A percentile compares a stretch with the other conserved stretches of the same genome.
Evolutionary conservation across 495 filamentous ascomycete genomes (phyloP).

Genomic region (Astrocystis sublimbata): DNA sequence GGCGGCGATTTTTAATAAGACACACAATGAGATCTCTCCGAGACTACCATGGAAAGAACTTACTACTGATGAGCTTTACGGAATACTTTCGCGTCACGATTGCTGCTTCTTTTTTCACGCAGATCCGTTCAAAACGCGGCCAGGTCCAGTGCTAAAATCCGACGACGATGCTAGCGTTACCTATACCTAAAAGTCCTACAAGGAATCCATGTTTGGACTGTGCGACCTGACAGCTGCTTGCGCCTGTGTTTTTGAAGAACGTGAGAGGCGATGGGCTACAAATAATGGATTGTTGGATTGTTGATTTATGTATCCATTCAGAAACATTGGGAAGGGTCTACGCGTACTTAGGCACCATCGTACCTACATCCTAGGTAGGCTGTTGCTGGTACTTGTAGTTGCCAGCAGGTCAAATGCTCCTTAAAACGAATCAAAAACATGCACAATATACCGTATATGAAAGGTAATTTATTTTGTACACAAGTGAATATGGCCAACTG

Average conservation of each 20-base stretch:
- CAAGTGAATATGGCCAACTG: too few species aligned
- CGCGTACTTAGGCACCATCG: too few species aligned
- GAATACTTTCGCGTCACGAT: conserved; percentile 87
- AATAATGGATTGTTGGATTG: not conserved
- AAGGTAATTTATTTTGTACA: too few species aligned
- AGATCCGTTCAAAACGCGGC: conserved; percentile 77
- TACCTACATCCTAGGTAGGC: too few species aligned
- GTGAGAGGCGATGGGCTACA: not conserved
- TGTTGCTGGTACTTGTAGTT: not conserved
- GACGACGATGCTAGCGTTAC: conserved; percentile 71
- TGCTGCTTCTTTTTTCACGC: conserved; percentile 75
- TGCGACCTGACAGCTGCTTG: conserved; percentile 70
- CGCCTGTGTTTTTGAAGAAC: not conserved
- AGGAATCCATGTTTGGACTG: conserved; percentile 82
- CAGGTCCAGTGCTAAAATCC: conserved; percentile 77
- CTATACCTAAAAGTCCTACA: conserved; percentile 71
- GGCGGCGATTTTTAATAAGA: conserved; percentile 55
- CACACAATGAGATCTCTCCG: not conserved
- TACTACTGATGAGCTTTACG: conserved; percentile 79
- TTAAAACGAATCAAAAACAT: too few species aligned
- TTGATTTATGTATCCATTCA: too few species aligned
- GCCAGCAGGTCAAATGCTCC: not conserved
- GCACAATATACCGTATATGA: too few species aligned
- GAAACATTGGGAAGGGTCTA: not conserved
- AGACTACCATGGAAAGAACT: conserved; percentile 45